phyloP scores from a whole-genome alignment of 2,329 filamentous ascomycete species.

The Trichoderma oligosporum region DNA sequence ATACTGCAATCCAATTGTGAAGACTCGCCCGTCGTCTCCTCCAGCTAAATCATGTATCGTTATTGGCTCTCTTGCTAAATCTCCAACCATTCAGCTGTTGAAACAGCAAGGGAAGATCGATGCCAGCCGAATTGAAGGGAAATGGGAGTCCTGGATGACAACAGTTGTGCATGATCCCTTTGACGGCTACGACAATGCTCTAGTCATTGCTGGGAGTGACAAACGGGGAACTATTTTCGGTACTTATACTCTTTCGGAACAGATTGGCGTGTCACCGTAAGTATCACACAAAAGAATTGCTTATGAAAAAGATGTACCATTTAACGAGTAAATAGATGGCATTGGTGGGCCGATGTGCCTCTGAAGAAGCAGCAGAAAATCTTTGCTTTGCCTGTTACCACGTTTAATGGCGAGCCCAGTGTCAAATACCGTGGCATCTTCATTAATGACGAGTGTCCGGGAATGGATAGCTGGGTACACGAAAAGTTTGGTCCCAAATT shows the following conservation, averaged over 20 bases:
- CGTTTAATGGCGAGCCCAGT: constrained; percentile 44
- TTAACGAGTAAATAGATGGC: constrained; percentile 39
- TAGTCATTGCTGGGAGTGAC: constrained; percentile 57
- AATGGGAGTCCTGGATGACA: constrained; percentile 55
- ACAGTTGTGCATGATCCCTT: constrained; percentile 46
- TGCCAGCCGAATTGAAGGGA: constrained; percentile 33
- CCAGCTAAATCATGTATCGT: constrained; percentile 24
- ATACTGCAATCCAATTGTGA: constrained; percentile 17
- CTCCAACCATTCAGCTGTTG: constrained; percentile 23
- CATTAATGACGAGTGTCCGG: constrained; percentile 51
- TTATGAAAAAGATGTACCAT: not conserved
- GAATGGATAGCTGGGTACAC: constrained; percentile 53
- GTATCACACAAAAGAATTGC: constrained; percentile 1
- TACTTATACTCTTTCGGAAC: constrained; percentile 57
- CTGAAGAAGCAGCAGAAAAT: constrained; percentile 44
- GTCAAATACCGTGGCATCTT: constrained; percentile 60
- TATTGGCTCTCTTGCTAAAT: constrained; percentile 25
- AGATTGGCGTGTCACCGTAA: constrained; percentile 56
- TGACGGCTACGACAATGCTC: constrained; percentile 38
- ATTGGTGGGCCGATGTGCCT: constrained; percentile 59
- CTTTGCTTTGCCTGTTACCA: constrained; percentile 40
- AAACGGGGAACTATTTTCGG: constrained; percentile 59
- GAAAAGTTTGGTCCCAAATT: constrained; percentile 46
- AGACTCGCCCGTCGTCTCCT: not conserved
- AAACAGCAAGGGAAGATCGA: constrained; percentile 24